Conservation (phyloP, 208 protist species). For the Leishmania aethiopica region DNA sequence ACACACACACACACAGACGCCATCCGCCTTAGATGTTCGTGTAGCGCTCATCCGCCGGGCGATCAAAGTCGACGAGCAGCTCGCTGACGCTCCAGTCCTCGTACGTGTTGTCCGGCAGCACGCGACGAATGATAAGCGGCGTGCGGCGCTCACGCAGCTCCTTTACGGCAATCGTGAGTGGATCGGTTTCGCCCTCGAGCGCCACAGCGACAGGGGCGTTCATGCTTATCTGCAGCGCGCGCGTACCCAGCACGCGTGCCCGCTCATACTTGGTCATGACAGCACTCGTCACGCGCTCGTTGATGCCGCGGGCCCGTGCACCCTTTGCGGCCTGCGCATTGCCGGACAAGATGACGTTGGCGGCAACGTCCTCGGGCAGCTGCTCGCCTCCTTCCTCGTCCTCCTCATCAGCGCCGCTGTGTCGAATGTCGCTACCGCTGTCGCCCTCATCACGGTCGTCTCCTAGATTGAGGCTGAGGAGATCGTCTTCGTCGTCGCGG, state of each 20-base stretch:
- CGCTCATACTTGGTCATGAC: slow-evolving; percentile 99
- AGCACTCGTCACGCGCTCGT: slow-evolving; percentile 93
- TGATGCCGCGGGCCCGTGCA: slow-evolving; percentile 38
- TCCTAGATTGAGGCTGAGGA: slow-evolving; percentile 60
- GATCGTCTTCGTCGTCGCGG: slow-evolving; percentile 57
- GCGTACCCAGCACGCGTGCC: slow-evolving; percentile 97
- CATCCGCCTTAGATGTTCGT: slow-evolving; percentile 56
- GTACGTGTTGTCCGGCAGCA: slow-evolving; percentile 95
- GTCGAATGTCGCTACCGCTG: slow-evolving; percentile 11
- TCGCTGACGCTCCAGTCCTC: slow-evolving; percentile 92
- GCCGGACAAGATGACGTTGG: slow-evolving; percentile 61
- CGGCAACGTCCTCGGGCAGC: slow-evolving; percentile 52
- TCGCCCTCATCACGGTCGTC: slow-evolving; percentile 41
- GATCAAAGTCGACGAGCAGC: slow-evolving; percentile 89
- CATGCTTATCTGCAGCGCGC: slow-evolving; percentile 99
- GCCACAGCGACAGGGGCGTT: slow-evolving; percentile 98
- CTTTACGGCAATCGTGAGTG: slow-evolving; percentile 97
- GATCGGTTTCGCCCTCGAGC: slow-evolving; percentile 97
- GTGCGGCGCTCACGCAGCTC: slow-evolving; percentile 97
- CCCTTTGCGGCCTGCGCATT: slow-evolving; percentile 48
- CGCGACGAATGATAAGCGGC: slow-evolving; percentile 98
- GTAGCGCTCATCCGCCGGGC: slow-evolving; percentile 87
- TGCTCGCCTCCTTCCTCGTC: slow-evolving; percentile 39
- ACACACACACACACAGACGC: slow-evolving; percentile 4
- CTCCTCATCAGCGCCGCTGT: slow-evolving; percentile 33